Percentiles rank a stretch among this genome's conserved stretches.
Evolutionary conservation across 1,284 basidiomycete species (phyloP).

Genomic region (Rhodofomes roseus): DNA sequence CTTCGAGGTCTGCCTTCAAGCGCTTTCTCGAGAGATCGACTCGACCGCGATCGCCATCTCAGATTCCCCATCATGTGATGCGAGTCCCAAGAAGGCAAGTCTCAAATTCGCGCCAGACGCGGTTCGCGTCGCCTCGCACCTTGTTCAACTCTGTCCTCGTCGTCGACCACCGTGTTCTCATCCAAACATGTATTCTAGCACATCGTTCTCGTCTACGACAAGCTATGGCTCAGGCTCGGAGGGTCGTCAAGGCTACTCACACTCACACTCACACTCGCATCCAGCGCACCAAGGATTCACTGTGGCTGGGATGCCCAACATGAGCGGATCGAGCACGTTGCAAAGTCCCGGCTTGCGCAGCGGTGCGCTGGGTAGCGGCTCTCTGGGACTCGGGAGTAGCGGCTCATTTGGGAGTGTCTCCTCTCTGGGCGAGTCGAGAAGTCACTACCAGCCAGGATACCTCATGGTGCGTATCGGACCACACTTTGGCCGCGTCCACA

Average conservation of each 20-base stretch:
- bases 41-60: slow-evolving; percentile 2
- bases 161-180: background rate
- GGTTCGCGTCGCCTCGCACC: background rate
- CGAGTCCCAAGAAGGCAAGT: background rate
- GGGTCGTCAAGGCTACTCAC: slow-evolving; percentile 18
- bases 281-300: slow-evolving; percentile 23
- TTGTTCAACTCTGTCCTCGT: background rate
- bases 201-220: slow-evolving; percentile 16
- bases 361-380: slow-evolving; percentile 13
- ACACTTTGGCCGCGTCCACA: background rate
- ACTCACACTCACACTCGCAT: slow-evolving; percentile 29
- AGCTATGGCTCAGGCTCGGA: slow-evolving; percentile 15
- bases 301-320: slow-evolving; percentile 27
- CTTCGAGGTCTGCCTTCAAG: background rate
- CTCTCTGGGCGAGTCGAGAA: slow-evolving; percentile 48
- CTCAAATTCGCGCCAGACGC: background rate
- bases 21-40: background rate
- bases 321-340: slow-evolving; percentile 7
- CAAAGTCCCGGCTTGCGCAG: slow-evolving; percentile 24
- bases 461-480: slow-evolving; percentile 50
- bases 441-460: slow-evolving; percentile 74
- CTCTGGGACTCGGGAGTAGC: slow-evolving; percentile 18
- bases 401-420: slow-evolving; percentile 22
- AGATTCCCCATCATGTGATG: background rate
- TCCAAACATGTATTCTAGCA: slow-evolving; percentile 14